Base-by-base conservation (phyloP, 805 yeast species). In the Yarrowia deformans region DNA sequence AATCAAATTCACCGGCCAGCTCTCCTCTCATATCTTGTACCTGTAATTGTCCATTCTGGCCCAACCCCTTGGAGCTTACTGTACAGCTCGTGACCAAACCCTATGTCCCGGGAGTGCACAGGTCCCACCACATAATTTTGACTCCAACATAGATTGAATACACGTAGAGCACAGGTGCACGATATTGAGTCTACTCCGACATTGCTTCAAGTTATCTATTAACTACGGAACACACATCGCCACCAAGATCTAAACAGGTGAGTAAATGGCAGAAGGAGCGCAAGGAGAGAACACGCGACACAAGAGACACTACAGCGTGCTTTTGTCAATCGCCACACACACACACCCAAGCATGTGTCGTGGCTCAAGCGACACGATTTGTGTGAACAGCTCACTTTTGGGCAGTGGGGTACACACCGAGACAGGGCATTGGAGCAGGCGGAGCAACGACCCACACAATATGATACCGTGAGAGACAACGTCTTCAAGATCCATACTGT, bases 41-140 rank as follows among this genome's bases (percentile, higher is more conserved):
- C 34, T 18, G 32, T 13, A 8, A 34, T 19, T 35, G 9, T 54
- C 66, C 64, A 23, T 64, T 64, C 45, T 68, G 68, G 39, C 63
- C 71, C 34, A 66, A 61, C 40, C 70, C 73, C 46, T 71, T 71
- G 63, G 48, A 56, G 37, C 39, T 54, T 40, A 10, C n/a, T n/a
- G n/a, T n/a, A n/a, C 63, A 19, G 63, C 63, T 56, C 63, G 63
- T 56, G 63, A 56, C 63, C 63, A 56, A 56, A 56, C 63, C 63
- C 32, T 56, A 32, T 54, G 39, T 19, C 10, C 23, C 70, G 73
- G 71, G 69, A 71, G 18, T 63, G 70, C 32, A 46, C 72, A 9
- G 52, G 69, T 71, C 34, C 69, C 63, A 45, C 70, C 72, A 8
- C 72, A 70, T 35, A 72, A 70, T 45, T 67, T 71, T 34, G 71